Base-by-base conservation (phyloP, 2,329 filamentous ascomycete species). In the Aureobasidium sp. region DNA sequence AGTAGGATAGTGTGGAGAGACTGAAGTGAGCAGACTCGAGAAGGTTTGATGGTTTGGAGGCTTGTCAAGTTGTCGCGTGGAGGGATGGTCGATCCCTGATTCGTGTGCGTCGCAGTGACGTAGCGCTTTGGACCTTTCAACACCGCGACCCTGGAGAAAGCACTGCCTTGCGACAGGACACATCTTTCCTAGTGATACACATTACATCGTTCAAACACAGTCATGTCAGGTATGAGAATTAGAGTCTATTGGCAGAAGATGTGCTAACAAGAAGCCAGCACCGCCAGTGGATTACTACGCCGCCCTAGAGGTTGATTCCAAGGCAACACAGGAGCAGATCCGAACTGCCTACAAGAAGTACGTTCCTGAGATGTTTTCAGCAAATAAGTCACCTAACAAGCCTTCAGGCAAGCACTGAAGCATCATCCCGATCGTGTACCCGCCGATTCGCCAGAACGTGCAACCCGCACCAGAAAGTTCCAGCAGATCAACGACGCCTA, bases 401-500 rank as follows among this genome's bases (percentile, higher is more conserved):
- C 27, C 20, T 70, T 2, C 37, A 91, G 89, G 72, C 89, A 90
- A 69, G 93, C 93, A 5, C 80, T 97, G 50, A 96, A 94, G 76
- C 91, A 90, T 66, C 93, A 97, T 74, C 93, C 93, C 1, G 94
- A 99, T 74, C 89, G 94, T 64, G 91, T 99, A 44, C 82, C 91
- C 32, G 78, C 84, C 67, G 86, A 91, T 76, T 93, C 91, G 5
- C 90, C 92, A 41, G 91, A 97, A 68, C 90, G 93, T 66, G 75
- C 85, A 26, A 76, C 84, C 13, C 89, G 92, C 70, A 99, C 94
- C 6, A 89, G 89, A 71, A 87, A 87, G 72, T 96, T 96, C 79
- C 91, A 96, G 75, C 84, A 89, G 67, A 89, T 96, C 70, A 96
- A 95, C 77, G 91, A 96, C 71, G 91, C 91, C 65, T 96, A 96